Evolutionary conservation across 345 rosid species (phyloP), one percentile per base, ranked within the genome.

Genomic region (Litchi chinensis): DNA sequence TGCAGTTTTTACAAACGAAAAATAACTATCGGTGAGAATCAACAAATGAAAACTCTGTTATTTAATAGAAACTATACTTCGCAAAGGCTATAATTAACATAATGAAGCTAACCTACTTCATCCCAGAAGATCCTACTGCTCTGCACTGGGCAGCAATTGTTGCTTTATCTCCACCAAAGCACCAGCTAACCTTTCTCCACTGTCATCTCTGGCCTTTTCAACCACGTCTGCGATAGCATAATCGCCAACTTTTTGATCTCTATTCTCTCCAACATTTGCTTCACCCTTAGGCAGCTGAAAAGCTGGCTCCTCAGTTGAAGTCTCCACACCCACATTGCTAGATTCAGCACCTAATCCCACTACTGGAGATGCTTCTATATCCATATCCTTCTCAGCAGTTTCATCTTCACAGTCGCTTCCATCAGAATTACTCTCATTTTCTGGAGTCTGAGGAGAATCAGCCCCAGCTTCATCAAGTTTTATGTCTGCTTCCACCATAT

Each of bases 391-490:
- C 1, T 82, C 84, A 5, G 44, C 66, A 54, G 77, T 80, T 77
- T 79, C 87, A 68, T 87, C 83, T 74, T 80, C 91, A 11, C 64
- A 83, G 54, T 87, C 92, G 76, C 88, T 90, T 71, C 79, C 94
- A n/a, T 63, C 89, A 26, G 90, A 87, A 74, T 74, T 56, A 70
- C 90, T 84, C 18, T 86, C 87, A 6, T 88, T 85, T 2, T 89
- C 92, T 8, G 71, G 83, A 6, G 86, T 79, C 13, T 83, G 84
- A 32, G 83, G 91, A 77, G 90, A 93, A 16, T 87, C 86, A 44
- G 68, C 87, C 12, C 80, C 94, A n/a, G 80, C 83, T 77, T 91
- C 94, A 10, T 86, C 95, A 44, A 76, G 71, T 79, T 82, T 89
- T 73, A 59, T 71, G 16, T 90, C 87, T n/a, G 77, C 88, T 80